Conservation (phyloP, 768 basidiomycete species). For the Leccinum variicolor region DNA sequence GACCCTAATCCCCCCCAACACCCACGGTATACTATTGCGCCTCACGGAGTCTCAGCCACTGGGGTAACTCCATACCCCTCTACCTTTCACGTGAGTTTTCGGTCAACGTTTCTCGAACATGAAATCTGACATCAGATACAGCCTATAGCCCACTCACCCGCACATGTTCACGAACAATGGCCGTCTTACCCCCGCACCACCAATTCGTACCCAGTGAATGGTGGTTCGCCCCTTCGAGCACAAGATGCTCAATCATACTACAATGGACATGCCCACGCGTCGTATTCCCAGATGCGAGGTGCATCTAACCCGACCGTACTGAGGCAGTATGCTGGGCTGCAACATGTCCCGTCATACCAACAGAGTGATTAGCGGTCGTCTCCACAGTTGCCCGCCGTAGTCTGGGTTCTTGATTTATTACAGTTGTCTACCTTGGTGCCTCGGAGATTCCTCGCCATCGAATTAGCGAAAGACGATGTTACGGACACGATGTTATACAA, state of each 20-base stretch:
- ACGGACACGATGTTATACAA: slow-evolving; percentile 16
- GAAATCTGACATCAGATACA: slow-evolving; percentile 8
- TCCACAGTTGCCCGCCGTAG: neutral
- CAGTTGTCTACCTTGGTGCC: slow-evolving; percentile 1
- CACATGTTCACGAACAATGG: slow-evolving; percentile 25
- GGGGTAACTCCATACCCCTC: slow-evolving; percentile 25
- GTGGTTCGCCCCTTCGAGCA: slow-evolving; percentile 11
- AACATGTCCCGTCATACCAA: slow-evolving; percentile 29
- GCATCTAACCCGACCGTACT: slow-evolving; percentile 14
- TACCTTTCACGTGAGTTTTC: slow-evolving; percentile 20
- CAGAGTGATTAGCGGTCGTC: slow-evolving; percentile 22
- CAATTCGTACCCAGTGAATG: slow-evolving; percentile 18
- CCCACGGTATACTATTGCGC: slow-evolving; percentile 14
- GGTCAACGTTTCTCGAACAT: neutral
- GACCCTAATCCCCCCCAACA: slow-evolving; percentile 18
- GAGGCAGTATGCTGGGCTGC: slow-evolving; percentile 26
- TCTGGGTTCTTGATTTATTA: slow-evolving; percentile 8
- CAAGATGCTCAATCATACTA: slow-evolving; percentile 28
- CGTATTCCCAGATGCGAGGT: slow-evolving; percentile 29
- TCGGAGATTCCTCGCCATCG: neutral
- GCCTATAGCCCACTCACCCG: slow-evolving; percentile 11
- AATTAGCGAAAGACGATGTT: slow-evolving; percentile 6
- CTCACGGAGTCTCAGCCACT: slow-evolving; percentile 11
- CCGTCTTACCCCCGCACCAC: slow-evolving; percentile 25
- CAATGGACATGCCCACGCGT: slow-evolving; percentile 20